Evolutionary conservation across 371 early-diverging fungal genomes (phyloP), one percentile per base, ranked within the genome.

Genomic region (Chytridium lagenaria): DNA sequence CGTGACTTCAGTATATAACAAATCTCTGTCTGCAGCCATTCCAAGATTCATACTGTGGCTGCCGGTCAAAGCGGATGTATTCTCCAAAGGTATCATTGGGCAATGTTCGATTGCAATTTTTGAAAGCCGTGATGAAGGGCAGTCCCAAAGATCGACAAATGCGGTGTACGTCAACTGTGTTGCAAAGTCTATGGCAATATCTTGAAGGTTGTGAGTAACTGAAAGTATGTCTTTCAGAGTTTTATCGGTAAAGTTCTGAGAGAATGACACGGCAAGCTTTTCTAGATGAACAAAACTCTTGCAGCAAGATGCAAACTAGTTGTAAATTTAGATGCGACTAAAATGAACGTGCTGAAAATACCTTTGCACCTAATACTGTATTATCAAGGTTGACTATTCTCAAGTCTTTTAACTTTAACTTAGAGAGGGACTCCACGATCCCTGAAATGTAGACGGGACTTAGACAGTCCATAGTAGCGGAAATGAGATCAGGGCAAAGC

Each of bases 311-410:
- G 36, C 63, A 10, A 63, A 5, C 63, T 63, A 23, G 36, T 15
- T 63, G 23, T 33, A 31, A 34, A 12, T 31, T 36, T 19, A 63
- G 33, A 63, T 7, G 5, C n/a, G n/a, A n/a, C n/a, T n/a, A n/a
- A n/a, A n/a, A 3, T 63, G 7, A 33, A 63, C 34, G 7, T 63
- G 26, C 19, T 19, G 3, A 63, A 31, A n/a, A 7, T 3, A 71
- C 63, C 40, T 61, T 71, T n/a, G 23, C 5, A 50, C 64, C 51
- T 40, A 71, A 64, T 10, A 22, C 30, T n/a, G 39, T 36, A 38
- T 71, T 71, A 44, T 71, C 71, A 34, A 71, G 37, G 31, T 71
- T 71, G 10, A 71, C 71, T 30, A 71, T 40, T 37, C 64, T 71
- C 37, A 71, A 50, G n/a, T 38, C 1, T 33, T 36, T 50, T 31